A percentile compares a stretch with the other conserved stretches of the same genome.
phyloP scores from a whole-genome alignment of 2,329 filamentous ascomycete genomes.

The Arthroderma sp. region DNA sequence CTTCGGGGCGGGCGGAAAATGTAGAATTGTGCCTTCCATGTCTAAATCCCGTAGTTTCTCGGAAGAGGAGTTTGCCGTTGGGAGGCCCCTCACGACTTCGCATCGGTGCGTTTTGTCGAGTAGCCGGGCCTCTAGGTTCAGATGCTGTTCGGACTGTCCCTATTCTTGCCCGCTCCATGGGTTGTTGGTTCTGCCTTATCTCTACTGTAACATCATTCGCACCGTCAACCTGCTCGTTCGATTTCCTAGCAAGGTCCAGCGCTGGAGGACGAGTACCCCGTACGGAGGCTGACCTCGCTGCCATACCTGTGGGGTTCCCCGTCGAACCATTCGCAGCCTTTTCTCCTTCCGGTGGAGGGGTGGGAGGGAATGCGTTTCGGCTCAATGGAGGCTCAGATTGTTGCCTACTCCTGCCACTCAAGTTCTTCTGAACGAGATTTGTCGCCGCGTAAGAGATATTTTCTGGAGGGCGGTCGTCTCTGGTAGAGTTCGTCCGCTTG shows the following conservation, averaged over 20 bases:
- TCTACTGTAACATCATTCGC: slow-evolving; percentile 28
- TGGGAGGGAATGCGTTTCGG: slow-evolving; percentile 86
- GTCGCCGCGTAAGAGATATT: slow-evolving; percentile 84
- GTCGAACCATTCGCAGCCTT: slow-evolving; percentile 30
- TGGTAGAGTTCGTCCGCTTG: slow-evolving; percentile 34
- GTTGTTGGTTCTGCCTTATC: slow-evolving; percentile 12
- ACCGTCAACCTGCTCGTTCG: slow-evolving; percentile 27
- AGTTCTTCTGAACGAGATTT: slow-evolving; percentile 77
- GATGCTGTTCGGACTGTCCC: slow-evolving; percentile 39
- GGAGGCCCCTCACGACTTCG: slow-evolving; percentile 13
- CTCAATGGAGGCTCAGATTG: slow-evolving; percentile 71
- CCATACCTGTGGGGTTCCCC: slow-evolving; percentile 20
- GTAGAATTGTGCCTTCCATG: slow-evolving; percentile 21
- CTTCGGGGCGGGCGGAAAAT: slow-evolving; percentile 16
- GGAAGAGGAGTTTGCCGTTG: slow-evolving; percentile 12
- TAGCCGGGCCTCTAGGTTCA: slow-evolving; percentile 35
- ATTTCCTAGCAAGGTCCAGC: slow-evolving; percentile 23
- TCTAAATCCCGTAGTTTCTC: slow-evolving; percentile 20
- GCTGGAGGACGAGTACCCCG: slow-evolving; percentile 35
- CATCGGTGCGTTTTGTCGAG: slow-evolving; percentile 20
- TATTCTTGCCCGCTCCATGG: slow-evolving; percentile 28
- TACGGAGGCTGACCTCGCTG: slow-evolving; percentile 37
- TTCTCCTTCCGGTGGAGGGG: slow-evolving; percentile 86
- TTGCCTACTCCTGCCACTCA: slow-evolving; percentile 62
- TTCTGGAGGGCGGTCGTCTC: slow-evolving; percentile 68